Conservation (phyloP, 2,329 filamentous ascomycete species). For the Colletotrichum chrysophilum region DNA sequence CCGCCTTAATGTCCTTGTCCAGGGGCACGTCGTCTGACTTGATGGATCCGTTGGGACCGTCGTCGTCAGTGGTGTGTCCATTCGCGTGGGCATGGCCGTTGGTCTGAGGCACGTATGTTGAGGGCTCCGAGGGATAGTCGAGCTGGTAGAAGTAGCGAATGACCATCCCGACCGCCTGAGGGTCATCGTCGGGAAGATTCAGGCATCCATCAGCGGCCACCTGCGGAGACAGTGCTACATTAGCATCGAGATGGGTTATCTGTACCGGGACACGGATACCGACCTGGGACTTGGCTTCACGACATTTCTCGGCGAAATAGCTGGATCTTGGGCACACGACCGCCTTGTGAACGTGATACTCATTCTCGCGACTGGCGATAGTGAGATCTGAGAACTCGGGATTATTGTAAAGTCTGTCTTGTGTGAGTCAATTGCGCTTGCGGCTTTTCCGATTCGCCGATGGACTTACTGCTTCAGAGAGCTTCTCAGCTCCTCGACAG, state of each 20-base stretch:
- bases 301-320: not conserved
- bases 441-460: accelerated
- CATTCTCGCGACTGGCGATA: not conserved
- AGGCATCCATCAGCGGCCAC: not conserved
- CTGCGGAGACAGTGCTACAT: not conserved
- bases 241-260: not conserved
- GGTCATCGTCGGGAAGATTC: constrained; percentile 1
- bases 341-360: constrained; percentile 6
- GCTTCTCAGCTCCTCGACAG: not conserved
- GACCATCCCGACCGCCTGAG: not conserved
- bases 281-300: not conserved
- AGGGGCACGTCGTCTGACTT: not conserved
- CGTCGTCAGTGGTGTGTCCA: not conserved
- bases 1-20: not conserved
- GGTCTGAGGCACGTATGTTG: not conserved
- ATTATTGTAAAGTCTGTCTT: not conserved
- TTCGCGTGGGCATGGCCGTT: not conserved
- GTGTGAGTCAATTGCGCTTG: not conserved
- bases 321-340: constrained; percentile 7
- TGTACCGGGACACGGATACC: not conserved
- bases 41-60: not conserved
- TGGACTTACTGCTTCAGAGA: not conserved
- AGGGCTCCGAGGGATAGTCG: not conserved
- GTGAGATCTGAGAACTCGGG: constrained; percentile 7
- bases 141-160: constrained; percentile 5